Percentiles rank a stretch among this genome's conserved stretches.
Evolutionary conservation across 805 yeast species (phyloP).

Genomic region (Candida incommunis): DNA sequence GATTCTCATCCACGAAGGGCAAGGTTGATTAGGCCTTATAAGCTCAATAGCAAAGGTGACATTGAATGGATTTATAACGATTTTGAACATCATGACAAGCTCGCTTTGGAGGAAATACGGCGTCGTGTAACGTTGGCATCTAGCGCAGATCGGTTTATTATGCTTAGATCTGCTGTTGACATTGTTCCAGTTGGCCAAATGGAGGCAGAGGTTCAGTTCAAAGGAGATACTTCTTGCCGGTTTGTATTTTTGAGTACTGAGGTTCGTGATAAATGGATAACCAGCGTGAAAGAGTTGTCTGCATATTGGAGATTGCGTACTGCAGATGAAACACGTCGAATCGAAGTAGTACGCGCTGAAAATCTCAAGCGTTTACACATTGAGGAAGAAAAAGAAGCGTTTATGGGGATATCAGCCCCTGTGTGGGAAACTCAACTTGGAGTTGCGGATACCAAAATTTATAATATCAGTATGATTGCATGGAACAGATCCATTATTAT

Average conservation of each 20-base stretch:
- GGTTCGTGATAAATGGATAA: slow-evolving; percentile 54
- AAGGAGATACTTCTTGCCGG: slow-evolving; percentile 4
- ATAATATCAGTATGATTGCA: slow-evolving; percentile 43
- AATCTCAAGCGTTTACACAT: slow-evolving; percentile 37
- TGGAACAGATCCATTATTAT: slow-evolving; percentile 44
- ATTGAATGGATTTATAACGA: slow-evolving; percentile 45
- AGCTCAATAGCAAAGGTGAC: slow-evolving; percentile 34
- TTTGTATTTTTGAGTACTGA: slow-evolving; percentile 1
- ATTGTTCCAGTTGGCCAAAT: slow-evolving; percentile 22
- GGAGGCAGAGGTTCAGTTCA: slow-evolving; percentile 15
- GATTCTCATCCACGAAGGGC: not conserved
- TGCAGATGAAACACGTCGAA: slow-evolving; percentile 25
- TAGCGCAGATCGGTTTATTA: slow-evolving; percentile 47
- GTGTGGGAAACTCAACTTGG: slow-evolving; percentile 45
- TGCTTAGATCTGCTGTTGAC: slow-evolving; percentile 35
- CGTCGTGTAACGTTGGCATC: slow-evolving; percentile 43
- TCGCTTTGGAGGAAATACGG: slow-evolving; percentile 51
- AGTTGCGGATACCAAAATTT: slow-evolving; percentile 35
- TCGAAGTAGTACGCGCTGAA: slow-evolving; percentile 24
- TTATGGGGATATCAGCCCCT: slow-evolving; percentile 29
- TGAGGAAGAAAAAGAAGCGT: slow-evolving; percentile 43
- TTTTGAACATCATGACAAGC: slow-evolving; percentile 35
- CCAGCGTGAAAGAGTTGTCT: slow-evolving; percentile 28
- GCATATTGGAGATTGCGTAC: slow-evolving; percentile 47
- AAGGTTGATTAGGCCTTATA: slow-evolving; percentile 35